Evolutionary conservation across 2,329 filamentous ascomycete species (phyloP).

Genomic region (Aureobasidium sp.): DNA sequence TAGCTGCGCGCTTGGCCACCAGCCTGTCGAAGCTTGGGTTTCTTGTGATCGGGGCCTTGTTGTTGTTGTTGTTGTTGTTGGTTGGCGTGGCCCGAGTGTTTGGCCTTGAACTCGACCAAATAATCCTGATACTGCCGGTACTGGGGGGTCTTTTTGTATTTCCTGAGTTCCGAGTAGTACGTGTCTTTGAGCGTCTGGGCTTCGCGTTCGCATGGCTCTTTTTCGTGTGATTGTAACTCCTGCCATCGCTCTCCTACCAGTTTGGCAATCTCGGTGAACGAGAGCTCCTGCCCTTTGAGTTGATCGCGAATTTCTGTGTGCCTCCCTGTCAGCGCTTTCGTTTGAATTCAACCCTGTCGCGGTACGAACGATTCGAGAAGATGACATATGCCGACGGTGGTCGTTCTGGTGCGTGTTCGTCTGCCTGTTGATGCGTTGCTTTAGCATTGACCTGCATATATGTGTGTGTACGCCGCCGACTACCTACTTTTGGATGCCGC

Average conservation of each 20-base stretch:
- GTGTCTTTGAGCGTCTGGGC: conserved; percentile 66
- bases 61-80: neutral
- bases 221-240: conserved; percentile 54
- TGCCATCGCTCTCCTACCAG: conserved; percentile 78
- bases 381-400: conserved; percentile 77
- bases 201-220: conserved; percentile 63
- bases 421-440: conserved; percentile 42
- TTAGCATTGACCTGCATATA: conserved; percentile 12
- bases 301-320: conserved; percentile 63
- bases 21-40: neutral
- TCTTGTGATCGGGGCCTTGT: neutral
- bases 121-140: conserved; percentile 64
- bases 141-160: conserved; percentile 68
- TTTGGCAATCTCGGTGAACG: conserved; percentile 77
- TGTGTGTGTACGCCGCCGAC: neutral
- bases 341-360: neutral
- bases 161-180: conserved; percentile 61
- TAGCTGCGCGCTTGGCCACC: neutral
- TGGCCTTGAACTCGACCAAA: conserved; percentile 67
- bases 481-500: conserved; percentile 61
- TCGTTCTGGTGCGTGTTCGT: conserved; percentile 70
- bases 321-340: neutral
- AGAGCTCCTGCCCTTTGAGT: conserved; percentile 64
- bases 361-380: conserved; percentile 67
- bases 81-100: conserved; percentile 38